phyloP scores from a whole-genome alignment of 352 stramenopile species.

The Globisporangium abappressorium region DNA sequence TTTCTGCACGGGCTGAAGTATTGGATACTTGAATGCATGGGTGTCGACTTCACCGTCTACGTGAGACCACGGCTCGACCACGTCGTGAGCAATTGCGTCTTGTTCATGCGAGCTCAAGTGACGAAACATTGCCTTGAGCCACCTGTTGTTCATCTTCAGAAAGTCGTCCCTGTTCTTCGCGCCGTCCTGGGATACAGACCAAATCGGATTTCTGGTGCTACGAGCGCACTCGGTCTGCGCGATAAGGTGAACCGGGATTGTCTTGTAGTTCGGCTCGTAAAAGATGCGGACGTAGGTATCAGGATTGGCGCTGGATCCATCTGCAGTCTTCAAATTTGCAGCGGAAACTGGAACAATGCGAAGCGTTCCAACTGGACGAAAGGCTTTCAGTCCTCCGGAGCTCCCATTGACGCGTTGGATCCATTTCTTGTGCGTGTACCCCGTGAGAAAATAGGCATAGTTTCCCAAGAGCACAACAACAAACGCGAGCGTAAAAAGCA shows the following conservation, averaged over 20 bases:
- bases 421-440: conserved; percentile 28
- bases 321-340: conserved; percentile 1
- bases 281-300: conserved; percentile 31
- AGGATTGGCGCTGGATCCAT: neutral
- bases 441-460: conserved; percentile 17
- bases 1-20: conserved; percentile 26
- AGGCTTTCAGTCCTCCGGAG: conserved; percentile 20
- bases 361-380: conserved; percentile 32
- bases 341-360: conserved; percentile 26
- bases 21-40: conserved; percentile 31
- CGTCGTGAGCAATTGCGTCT: conserved; percentile 27
- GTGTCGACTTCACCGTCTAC: conserved; percentile 21
- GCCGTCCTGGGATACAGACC: conserved; percentile 17
- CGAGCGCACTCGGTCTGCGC: conserved; percentile 28
- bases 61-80: conserved; percentile 29
- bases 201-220: conserved; percentile 19
- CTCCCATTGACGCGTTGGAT: conserved; percentile 19
- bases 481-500: conserved; percentile 3
- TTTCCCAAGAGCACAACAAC: conserved; percentile 19
- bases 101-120: conserved; percentile 24
- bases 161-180: conserved; percentile 19
- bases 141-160: conserved; percentile 23
- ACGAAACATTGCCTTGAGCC: conserved; percentile 19
- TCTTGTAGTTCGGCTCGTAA: conserved; percentile 42
- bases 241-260: conserved; percentile 29